Conservation (phyloP, 83 land plant species). For the Isoetes engelmannii region DNA sequence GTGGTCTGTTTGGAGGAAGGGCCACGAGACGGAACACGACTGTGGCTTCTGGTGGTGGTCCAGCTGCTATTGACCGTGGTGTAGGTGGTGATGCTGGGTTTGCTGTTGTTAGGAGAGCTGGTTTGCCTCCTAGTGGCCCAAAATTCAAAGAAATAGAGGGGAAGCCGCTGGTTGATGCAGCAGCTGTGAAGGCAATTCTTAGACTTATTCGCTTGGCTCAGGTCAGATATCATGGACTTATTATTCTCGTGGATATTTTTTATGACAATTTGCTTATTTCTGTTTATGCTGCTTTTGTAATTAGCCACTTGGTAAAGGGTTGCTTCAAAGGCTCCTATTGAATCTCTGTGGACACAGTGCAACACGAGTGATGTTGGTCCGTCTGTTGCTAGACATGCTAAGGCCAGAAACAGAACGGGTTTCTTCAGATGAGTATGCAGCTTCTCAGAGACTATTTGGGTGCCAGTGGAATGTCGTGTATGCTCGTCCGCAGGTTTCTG, state of each 20-base stretch:
- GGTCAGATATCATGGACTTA: constrained; percentile 28
- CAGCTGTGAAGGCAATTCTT: constrained; percentile 75
- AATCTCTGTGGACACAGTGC: constrained; percentile 84
- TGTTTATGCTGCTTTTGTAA: constrained; percentile 13
- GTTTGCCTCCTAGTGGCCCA: constrained; percentile 37
- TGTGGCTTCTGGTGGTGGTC: constrained; percentile 48
- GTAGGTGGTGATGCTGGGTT: constrained; percentile 50
- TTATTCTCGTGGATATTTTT: not conserved
- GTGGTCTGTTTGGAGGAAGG: constrained; percentile 65
- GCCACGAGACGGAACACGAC: constrained; percentile 63
- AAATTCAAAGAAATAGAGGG: constrained; percentile 81
- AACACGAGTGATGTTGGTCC: constrained; percentile 60
- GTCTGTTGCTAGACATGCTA: constrained; percentile 80
- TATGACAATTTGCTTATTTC: constrained; percentile 4
- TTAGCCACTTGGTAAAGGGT: constrained; percentile 89
- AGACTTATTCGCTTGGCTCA: constrained; percentile 86
- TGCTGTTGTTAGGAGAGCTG: constrained; percentile 41
- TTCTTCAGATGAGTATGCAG: constrained; percentile 20
- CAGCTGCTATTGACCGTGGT: constrained; percentile 52
- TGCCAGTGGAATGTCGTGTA: constrained; percentile 84
- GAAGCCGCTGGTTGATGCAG: constrained; percentile 76
- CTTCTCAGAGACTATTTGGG: constrained; percentile 78
- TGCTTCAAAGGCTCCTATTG: constrained; percentile 72
- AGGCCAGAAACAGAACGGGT: constrained; percentile 58
- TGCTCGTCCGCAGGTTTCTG: constrained; percentile 77